A percentile compares a stretch with the other conserved stretches of the same genome.
Evolutionary conservation across 1,284 basidiomycete genomes (phyloP).

Genomic region (Sporisorium scitamineum): DNA sequence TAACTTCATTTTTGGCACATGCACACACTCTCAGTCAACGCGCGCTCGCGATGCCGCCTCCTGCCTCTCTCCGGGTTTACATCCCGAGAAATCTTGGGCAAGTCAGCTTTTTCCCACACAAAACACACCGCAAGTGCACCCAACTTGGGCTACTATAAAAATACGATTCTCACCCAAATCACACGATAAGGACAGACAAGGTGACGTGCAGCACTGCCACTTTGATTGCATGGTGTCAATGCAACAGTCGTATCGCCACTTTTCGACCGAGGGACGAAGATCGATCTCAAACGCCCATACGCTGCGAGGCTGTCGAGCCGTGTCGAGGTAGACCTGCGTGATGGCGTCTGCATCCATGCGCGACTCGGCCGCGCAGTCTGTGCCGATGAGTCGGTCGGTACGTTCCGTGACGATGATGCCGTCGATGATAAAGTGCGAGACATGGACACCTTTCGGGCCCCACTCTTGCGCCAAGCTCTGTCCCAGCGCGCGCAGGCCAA

Average conservation of each 20-base stretch:
- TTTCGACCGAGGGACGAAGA: conserved; percentile 42
- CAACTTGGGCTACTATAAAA: neutral
- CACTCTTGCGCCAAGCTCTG: conserved; percentile 50
- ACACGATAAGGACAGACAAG: neutral
- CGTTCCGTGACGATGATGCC: conserved; percentile 48
- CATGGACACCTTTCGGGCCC: conserved; percentile 51
- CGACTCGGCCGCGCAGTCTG: conserved; percentile 31
- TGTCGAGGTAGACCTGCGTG: conserved; percentile 54
- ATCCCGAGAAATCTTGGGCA: conserved; percentile 8
- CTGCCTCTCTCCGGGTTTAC: neutral
- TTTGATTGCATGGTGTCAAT: neutral
- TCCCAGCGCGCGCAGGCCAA: conserved; percentile 44
- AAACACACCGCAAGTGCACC: neutral
- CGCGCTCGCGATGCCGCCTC: too few relatives aligned
- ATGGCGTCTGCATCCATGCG: conserved; percentile 53
- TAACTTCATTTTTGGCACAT: neutral
- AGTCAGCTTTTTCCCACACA: neutral
- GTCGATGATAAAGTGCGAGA: conserved; percentile 54
- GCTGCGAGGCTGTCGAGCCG: conserved; percentile 38
- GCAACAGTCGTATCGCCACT: conserved; percentile 21
- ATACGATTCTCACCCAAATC: neutral
- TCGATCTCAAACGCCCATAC: conserved; percentile 51
- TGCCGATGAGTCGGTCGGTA: conserved; percentile 29
- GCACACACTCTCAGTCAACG: neutral
- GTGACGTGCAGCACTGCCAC: neutral